Base-by-base conservation (phyloP, 2,329 filamentous ascomycete species). In the Cytospora mali region DNA sequence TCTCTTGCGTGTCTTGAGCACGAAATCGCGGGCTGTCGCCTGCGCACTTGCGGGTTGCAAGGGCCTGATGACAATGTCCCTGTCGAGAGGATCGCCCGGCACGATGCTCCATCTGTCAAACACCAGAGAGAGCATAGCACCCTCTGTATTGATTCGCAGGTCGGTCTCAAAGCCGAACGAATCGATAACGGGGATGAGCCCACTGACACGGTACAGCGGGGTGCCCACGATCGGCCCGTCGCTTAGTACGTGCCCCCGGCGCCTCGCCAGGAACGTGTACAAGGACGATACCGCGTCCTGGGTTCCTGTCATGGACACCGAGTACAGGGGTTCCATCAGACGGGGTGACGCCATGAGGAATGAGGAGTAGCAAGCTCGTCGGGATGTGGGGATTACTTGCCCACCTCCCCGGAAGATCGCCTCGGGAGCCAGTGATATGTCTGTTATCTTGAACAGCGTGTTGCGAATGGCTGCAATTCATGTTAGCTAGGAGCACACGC, bases 81-180 rank as follows among this genome's bases (percentile, higher is more conserved):
- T 90, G 75, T 99, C 95, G 35, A 99, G 83, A 48, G 95, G 95
- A 75, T 99, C 95, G 61, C 95, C 95, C 1, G 95, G 95, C 1
- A 99, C 94, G 66, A 98, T 92, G 71, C 85, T 93, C 95, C 95
- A 99, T 68, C 91, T 88, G 73, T 99, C 95, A 75, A 99, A 99
- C 14, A 96, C 92, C 39, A 99, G 83, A 70, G 89, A 93, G 58
- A 98, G 88, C 71, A 92, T 93, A 61, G 93, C 93, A 58, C 95
- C 94, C 79, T 97, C 92, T 0, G 94, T 97, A 76, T 97, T 93
- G 72, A 98, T 98, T 66, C 95, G 85, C 62, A 99, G 82, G 79
- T 99, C 95, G 16, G 95, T 98, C 80, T 99, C 95, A 76, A 99
- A 98, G 23, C 95, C 95, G 72, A 99, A 99, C 31, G 89, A 93